Conservation (phyloP, 768 basidiomycete species). For the Fomitopsis pulvina region DNA sequence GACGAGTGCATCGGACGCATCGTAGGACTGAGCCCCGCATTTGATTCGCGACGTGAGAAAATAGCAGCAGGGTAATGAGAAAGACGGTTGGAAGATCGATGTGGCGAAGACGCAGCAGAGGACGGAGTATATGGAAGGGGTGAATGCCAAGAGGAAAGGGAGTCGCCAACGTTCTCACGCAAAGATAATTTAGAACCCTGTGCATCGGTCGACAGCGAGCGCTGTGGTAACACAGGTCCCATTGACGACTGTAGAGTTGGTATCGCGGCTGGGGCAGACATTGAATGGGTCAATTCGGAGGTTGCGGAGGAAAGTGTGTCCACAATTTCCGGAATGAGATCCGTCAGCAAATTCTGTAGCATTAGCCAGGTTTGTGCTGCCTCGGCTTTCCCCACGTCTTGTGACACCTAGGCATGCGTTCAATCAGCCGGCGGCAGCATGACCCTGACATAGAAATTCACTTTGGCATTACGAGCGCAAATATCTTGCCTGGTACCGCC, state of each 20-base stretch:
- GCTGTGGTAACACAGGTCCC: constrained; percentile 13
- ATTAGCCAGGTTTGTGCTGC: constrained; percentile 66
- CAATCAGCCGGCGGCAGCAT: not conserved
- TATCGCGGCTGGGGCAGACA: constrained; percentile 38
- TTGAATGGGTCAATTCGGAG: constrained; percentile 27
- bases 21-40: constrained; percentile 4
- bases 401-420: constrained; percentile 29
- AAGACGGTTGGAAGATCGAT: constrained; percentile 10
- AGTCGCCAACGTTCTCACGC: constrained; percentile 8
- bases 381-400: constrained; percentile 46
- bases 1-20: constrained; percentile 19
- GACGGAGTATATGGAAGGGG: constrained; percentile 18
- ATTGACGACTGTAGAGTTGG: constrained; percentile 20
- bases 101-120: constrained; percentile 20
- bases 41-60: constrained; percentile 16
- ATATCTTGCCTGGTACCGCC: constrained; percentile 38
- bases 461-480: constrained; percentile 60
- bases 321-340: constrained; percentile 36
- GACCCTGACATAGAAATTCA: constrained; percentile 10
- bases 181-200: too few relatives aligned
- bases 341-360: constrained; percentile 47
- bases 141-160: constrained; percentile 13
- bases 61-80: constrained; percentile 15
- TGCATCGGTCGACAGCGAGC: constrained; percentile 9
- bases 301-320: constrained; percentile 19